Evolutionary conservation across 495 filamentous ascomycete species (phyloP), one percentile per base, ranked within the genome.

Genomic region (Penicillium egyptiacum): DNA sequence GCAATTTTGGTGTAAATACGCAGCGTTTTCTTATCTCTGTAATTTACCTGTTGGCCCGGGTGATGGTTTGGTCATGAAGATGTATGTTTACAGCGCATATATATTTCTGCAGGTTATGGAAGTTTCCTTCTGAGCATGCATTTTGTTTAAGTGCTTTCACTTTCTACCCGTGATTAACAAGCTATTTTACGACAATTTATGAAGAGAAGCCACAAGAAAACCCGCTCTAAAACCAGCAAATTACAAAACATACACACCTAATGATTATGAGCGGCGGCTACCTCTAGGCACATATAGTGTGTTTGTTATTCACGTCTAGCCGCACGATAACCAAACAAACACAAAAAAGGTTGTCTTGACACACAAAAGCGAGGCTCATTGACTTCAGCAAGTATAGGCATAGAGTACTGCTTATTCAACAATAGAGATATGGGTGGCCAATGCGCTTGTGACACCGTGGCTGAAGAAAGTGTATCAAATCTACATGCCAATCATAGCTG

Each of bases 391-490:
- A 41, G 16, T 3, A 8, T 20, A 41, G 7, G 11, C 20, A 23
- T 43, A 14, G 41, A 14, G 26, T 19, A 17, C 11, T 3, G 2
- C 12, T 11, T 26, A 51, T 19, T 16, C 1, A 39, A n/a, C 14
- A 11, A 30, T 22, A 10, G 8, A 39, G 0, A 17, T 31, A n/a
- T 48, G 45, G 40, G 23, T 40, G 49, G 49, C 23, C 35, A 52
- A 23, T 39, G 33, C 31, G 20, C 35, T 30, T 52, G 49, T 52
- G 10, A 52, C 20, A 52, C 49, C 23, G 31, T 39, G 49, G 49
- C 49, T 52, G 49, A 28, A 26, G 49, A 9, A 17, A 9, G 33
- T 37, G 33, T 40, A 52, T 52, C 31, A 52, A 52, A 16, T 26
- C 37, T 52, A 26, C 35, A 41, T 41, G n/a, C 10, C 14, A 40